These are phyloP conservation scores for Penicillium fuscoglaucum DNA, from an alignment of 2,329 filamentous ascomycete species.

Conservation along the genomic window DNA sequence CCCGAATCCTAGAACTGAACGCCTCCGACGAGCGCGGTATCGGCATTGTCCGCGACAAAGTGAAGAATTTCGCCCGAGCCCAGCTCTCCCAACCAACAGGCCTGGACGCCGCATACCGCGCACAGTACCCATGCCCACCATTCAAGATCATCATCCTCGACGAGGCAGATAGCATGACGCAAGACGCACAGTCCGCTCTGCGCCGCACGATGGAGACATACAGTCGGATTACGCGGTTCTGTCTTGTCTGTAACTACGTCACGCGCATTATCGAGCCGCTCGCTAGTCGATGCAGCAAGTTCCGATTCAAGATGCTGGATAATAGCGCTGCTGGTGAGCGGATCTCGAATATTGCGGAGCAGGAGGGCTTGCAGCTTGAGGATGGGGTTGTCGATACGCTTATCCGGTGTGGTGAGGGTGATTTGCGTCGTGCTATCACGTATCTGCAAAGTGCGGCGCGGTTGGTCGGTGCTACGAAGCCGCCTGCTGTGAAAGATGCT, in stretches of 20 bases:
- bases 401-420: conserved; percentile 86
- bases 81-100: conserved; percentile 81
- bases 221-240: conserved; percentile 93
- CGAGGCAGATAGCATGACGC: conserved; percentile 98
- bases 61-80: conserved; percentile 96
- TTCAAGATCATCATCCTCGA: conserved; percentile 99
- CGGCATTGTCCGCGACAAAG: conserved; percentile 92
- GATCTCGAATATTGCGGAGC: conserved; percentile 76
- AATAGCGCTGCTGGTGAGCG: conserved; percentile 77
- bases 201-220: conserved; percentile 98
- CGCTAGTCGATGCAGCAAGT: conserved; percentile 91
- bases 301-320: conserved; percentile 94
- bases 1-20: conserved; percentile 97
- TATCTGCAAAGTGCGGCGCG: conserved; percentile 93
- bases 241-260: conserved; percentile 97
- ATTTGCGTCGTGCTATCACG: conserved; percentile 93
- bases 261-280: conserved; percentile 97
- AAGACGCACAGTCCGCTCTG: conserved; percentile 91
- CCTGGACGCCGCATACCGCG: conserved; percentile 61
- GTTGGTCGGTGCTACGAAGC: conserved; percentile 67
- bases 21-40: conserved; percentile 98
- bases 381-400: conserved; percentile 79
- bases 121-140: conserved; percentile 85
- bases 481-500: conserved; percentile 47
- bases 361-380: conserved; percentile 75